Base-by-base conservation (phyloP, 2,329 filamentous ascomycete species). In the Paecilomyces sp. region DNA sequence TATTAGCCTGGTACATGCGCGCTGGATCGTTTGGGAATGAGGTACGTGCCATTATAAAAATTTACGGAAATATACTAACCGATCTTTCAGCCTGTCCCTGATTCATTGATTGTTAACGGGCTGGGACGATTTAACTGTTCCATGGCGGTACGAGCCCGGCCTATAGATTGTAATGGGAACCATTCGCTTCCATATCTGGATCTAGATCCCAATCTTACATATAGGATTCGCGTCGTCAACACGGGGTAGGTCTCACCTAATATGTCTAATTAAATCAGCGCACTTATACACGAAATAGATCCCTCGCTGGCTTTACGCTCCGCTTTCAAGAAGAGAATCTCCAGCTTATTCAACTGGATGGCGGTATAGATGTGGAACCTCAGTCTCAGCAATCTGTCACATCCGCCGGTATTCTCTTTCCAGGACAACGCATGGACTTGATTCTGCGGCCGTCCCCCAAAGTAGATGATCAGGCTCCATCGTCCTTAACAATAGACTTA, bases 31-130 rank as follows among this genome's bases (percentile, higher is more conserved):
- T 77, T 65, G 79, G 77, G 2, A 77, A 77, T 56, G 76, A 79
- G 67, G 76, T 77, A 25, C n/a, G 59, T 41, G 22, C 5, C 36
- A 24, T 3, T 47, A 36, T 12, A 28, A 12, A 1, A 47, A 25
- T 56, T 11, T 13, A 50, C 13, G 34, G 13, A 9, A 18, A 9
- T 13, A 25, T 41, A 9, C 33, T 33, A 33, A 53, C 55, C 60
- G 41, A 55, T 12, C 36, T 9, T 5, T 41, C 22, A 81, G 77
- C 80, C 80, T 2, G 76, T 78, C 8, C 80, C 80, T 1, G 78
- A 81, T 57, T 80, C 78, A 0, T 61, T 82, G 1, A 62, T 82
- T 0, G 65, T 83, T 30, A 82, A 82, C 62, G 80, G 79, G 22
- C 65, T 64, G 3, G 80, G 80, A 1, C 61, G 63, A 6, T 83